A percentile compares a stretch with the other conserved stretches of the same genome.
Evolutionary conservation across 2,329 filamentous ascomycete genomes (phyloP).

Genomic region (Paramyrothecium roridum): DNA sequence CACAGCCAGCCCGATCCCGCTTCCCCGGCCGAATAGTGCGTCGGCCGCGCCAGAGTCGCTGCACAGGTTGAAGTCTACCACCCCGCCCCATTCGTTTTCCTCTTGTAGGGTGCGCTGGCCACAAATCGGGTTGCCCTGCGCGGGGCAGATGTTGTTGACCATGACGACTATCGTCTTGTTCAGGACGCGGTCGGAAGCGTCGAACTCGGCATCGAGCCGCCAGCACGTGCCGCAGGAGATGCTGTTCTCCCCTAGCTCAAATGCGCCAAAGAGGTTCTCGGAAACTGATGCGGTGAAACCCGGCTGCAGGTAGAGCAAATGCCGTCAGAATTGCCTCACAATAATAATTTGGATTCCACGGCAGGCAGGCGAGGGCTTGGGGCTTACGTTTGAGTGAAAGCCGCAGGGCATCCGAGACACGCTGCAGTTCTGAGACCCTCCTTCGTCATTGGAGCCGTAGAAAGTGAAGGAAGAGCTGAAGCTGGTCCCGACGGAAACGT

Average conservation of each 20-base stretch:
- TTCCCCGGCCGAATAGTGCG: background rate
- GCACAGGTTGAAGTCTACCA: background rate
- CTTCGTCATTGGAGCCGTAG: background rate
- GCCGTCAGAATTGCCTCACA: background rate
- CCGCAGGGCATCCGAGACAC: background rate
- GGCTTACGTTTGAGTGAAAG: background rate
- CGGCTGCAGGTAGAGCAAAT: background rate
- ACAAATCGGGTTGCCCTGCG: background rate
- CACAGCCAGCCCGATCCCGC: background rate
- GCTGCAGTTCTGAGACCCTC: background rate
- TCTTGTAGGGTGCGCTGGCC: background rate
- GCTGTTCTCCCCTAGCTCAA: background rate
- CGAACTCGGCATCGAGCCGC: background rate
- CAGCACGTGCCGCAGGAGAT: background rate
- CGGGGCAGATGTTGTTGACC: background rate
- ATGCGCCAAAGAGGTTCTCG: background rate
- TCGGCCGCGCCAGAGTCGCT: background rate
- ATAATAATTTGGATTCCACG: background rate
- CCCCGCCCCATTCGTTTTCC: background rate
- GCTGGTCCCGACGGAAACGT: background rate
- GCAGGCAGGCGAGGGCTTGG: background rate
- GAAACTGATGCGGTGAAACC: background rate
- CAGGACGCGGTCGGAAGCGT: background rate
- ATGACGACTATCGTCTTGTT: background rate
- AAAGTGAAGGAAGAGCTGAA: background rate